A percentile compares a stretch with the other conserved stretches of the same genome.
Evolutionary conservation across 2,329 filamentous ascomycete genomes (phyloP).

Genomic region (Fusarium fujikuroi): DNA sequence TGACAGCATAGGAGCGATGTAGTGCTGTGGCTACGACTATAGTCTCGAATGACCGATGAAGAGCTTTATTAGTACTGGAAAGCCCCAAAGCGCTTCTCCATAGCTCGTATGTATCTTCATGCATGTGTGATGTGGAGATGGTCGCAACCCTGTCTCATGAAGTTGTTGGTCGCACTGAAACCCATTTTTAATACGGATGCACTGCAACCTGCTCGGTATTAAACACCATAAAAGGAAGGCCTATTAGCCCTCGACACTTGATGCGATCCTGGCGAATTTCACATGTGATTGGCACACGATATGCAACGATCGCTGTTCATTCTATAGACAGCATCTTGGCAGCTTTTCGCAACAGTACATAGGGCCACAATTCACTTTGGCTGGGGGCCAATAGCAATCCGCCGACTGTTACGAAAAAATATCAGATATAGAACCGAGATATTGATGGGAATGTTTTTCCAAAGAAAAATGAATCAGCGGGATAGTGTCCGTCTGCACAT

Average conservation of each 20-base stretch:
- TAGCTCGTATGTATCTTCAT: not conserved
- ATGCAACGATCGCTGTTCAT: not conserved
- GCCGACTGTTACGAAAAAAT: too few species aligned
- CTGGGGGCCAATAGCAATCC: fast-evolving
- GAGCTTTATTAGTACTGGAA: fast-evolving
- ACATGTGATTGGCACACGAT: not conserved
- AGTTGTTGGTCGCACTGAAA: not conserved
- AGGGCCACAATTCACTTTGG: not conserved
- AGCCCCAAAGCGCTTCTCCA: fast-evolving
- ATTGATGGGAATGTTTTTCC: fast-evolving
- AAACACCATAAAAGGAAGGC: not conserved
- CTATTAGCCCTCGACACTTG: not conserved
- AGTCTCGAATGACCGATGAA: not conserved
- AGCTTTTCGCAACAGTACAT: not conserved
- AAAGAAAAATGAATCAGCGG: not conserved
- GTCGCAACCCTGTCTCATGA: not conserved
- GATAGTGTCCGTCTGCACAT: not conserved
- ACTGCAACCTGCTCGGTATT: not conserved
- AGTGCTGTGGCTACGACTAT: fast-evolving
- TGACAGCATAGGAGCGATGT: not conserved
- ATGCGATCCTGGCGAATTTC: not conserved
- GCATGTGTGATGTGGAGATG: not conserved
- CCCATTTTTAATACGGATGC: not conserved
- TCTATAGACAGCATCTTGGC: not conserved
- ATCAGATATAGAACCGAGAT: fast-evolving